phyloP scores from a whole-genome alignment of 257 asterid genomes.

The Solanum chaucha region DNA sequence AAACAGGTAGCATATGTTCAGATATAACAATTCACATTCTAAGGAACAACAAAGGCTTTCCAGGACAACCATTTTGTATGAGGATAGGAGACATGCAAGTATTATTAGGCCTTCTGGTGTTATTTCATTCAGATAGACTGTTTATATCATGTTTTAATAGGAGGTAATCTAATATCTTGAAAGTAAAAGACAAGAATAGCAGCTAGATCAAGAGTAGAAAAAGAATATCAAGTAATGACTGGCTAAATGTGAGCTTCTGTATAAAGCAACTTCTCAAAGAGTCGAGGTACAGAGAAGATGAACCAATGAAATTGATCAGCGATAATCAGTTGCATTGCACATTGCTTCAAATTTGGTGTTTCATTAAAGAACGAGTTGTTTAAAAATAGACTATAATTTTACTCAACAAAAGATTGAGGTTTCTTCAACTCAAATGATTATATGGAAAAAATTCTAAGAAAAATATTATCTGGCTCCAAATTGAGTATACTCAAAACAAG shows the following conservation, averaged over 20 bases:
- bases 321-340: background rate
- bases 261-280: background rate
- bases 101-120: background rate
- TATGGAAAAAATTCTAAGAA: background rate
- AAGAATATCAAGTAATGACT: background rate
- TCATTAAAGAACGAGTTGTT: background rate
- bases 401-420: background rate
- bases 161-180: background rate
- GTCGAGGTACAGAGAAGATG: background rate
- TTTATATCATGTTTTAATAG: background rate
- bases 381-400: background rate
- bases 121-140: background rate
- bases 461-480: background rate
- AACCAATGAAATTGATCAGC: background rate
- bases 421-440: background rate
- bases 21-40: background rate
- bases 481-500: background rate
- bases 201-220: background rate
- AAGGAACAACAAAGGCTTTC: background rate
- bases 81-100: background rate
- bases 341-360: background rate
- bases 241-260: background rate
- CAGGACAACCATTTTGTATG: background rate
- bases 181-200: background rate
- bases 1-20: background rate